Evolutionary conservation across 805 yeast genomes (phyloP), one percentile per base, ranked within the genome.

Genomic region (Wickerhamiella domercqiae): DNA sequence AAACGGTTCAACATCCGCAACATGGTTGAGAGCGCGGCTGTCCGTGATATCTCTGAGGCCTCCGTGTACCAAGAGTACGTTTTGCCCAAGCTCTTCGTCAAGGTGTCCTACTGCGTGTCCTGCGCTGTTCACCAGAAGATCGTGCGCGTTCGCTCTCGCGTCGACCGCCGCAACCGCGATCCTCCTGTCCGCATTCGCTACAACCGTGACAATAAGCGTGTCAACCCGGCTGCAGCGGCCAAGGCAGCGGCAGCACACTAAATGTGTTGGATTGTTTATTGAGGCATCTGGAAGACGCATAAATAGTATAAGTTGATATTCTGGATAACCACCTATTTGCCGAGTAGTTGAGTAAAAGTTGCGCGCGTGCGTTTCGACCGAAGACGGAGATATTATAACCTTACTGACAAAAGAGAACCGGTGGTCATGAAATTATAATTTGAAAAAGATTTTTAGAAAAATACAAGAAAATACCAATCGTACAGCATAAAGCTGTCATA

Each of bases 111-210:
- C 90, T 90, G 99, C 79, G 90, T 90, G 59, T 90, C 98, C 50
- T 90, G 99, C 73, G 99, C 99, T 60, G 87, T 90, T 60, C 99
- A 90, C 78, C 93, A 95, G 70, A 90, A 94, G 83, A 81, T 90
- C 61, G 98, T 90, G 63, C 90, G 99, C 75, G 99, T 90, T 58
- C 90, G 99, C 78, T 90, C 97, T 53, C 81, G 97, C 75, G 73
- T 78, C 57, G 93, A 86, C 75, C 90, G 99, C 78, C 87, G 90
- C 72, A 68, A 80, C 72, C 86, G 99, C 78, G 63, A 97, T 68
- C 97, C 99, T 53, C 99, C 99, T 59, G 86, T 76, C 63, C 86
- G 99, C 72, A 94, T 78, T 71, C 87, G 98, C 75, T 90, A 81
- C 83, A 80, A 75, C 81, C 73, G 76, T 62, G 68, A 64, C 53